Conservation (phyloP, 352 stramenopile species). For the Thalassiosira ordinaria region DNA sequence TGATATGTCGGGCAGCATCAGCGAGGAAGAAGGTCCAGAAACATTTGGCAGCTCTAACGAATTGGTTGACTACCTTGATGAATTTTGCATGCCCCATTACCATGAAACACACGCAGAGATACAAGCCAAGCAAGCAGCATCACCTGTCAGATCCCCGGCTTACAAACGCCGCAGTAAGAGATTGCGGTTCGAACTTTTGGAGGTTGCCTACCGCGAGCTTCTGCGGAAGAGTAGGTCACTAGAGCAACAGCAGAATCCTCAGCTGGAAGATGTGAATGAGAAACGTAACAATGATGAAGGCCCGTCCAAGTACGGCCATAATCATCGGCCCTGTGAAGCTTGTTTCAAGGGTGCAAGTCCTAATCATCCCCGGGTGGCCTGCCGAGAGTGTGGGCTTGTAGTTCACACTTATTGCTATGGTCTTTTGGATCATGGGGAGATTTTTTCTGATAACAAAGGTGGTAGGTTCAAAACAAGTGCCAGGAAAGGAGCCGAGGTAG, state of each 20-base stretch:
- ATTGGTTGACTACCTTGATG: conserved; percentile 56
- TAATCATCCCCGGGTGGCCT: conserved; percentile 39
- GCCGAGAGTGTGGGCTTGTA: conserved; percentile 46
- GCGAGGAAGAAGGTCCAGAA: conserved; percentile 50
- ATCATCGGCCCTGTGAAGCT: conserved; percentile 50
- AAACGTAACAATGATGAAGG: background rate
- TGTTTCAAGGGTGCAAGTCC: conserved; percentile 40
- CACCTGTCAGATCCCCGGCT: conserved; percentile 24
- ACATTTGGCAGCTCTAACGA: conserved; percentile 47
- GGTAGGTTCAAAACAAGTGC: background rate
- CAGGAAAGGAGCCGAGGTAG: conserved; percentile 17
- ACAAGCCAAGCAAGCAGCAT: conserved; percentile 5
- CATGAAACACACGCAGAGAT: conserved; percentile 27
- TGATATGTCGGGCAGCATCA: background rate
- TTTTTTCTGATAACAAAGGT: no score
- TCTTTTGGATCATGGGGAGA: conserved; percentile 33
- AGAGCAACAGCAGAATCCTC: no score
- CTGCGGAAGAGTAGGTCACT: no score
- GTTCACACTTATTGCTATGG: conserved; percentile 59
- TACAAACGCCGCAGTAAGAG: conserved; percentile 36
- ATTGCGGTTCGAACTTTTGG: conserved; percentile 46
- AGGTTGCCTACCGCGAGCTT: conserved; percentile 41
- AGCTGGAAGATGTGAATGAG: no score
- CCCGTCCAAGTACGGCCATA: conserved; percentile 53
- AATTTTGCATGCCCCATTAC: conserved; percentile 50